Evolutionary conservation across 495 filamentous ascomycete genomes (phyloP).

Genomic region (Trichocladium uniseriatum): DNA sequence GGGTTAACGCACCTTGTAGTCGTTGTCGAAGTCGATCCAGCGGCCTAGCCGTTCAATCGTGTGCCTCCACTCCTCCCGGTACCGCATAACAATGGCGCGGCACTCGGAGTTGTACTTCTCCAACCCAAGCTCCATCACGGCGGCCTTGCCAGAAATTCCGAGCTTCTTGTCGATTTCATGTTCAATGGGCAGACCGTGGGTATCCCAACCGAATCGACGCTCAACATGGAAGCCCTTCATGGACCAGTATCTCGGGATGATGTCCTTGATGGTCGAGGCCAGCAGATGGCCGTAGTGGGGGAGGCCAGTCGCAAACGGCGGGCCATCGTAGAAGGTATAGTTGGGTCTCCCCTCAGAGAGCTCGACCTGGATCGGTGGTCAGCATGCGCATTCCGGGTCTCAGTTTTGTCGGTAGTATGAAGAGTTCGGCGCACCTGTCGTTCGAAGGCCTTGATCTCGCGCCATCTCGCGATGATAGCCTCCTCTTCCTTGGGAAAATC

Average conservation of each 20-base stretch:
- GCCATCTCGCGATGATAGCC: conserved; percentile 69
- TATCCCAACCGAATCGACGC: conserved; percentile 69
- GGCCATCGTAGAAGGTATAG: conserved; percentile 81
- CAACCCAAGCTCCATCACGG: conserved; percentile 79
- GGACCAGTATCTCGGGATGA: conserved; percentile 93
- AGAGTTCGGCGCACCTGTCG: conserved; percentile 24
- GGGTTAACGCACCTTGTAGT: conserved; percentile 65
- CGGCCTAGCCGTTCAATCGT: conserved; percentile 86
- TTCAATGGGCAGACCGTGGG: conserved; percentile 91
- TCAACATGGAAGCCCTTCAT: conserved; percentile 92
- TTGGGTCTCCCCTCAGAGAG: conserved; percentile 54
- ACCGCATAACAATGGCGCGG: conserved; percentile 89
- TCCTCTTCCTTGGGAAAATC: conserved; percentile 90
- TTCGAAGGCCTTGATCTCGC: conserved; percentile 80
- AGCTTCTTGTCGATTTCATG: conserved; percentile 98
- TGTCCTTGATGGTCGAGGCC: conserved; percentile 94
- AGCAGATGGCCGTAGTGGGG: conserved; percentile 96
- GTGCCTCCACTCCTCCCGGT: conserved; percentile 76
- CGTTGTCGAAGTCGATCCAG: conserved; percentile 98
- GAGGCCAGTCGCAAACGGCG: conserved; percentile 51
- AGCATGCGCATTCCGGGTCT: not conserved
- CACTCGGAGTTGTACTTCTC: conserved; percentile 91
- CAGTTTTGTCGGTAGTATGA: not conserved
- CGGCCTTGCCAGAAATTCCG: conserved; percentile 77
- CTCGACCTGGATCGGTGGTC: conserved; percentile 30